phyloP scores from a whole-genome alignment of 495 filamentous ascomycete species.

The Aspergillus haitiensis region DNA sequence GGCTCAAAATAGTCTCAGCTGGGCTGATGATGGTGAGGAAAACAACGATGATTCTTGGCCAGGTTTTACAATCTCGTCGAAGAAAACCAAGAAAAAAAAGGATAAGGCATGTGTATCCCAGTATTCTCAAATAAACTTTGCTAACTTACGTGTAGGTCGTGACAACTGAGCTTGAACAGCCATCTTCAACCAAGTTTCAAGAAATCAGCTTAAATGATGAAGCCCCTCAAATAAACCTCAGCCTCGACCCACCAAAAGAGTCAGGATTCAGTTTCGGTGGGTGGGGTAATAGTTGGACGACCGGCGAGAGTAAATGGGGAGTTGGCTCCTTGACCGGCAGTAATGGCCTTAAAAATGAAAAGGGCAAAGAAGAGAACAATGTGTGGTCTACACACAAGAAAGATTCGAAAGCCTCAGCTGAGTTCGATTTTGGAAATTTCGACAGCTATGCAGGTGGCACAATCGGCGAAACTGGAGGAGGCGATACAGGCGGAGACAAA shows the following conservation, averaged over 20 bases:
- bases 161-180: constrained; percentile 23
- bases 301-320: constrained; percentile 37
- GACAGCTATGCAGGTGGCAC: constrained; percentile 31
- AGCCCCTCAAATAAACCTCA: constrained; percentile 48
- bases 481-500: neutral
- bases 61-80: constrained; percentile 34
- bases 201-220: constrained; percentile 46
- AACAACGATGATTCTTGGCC: constrained; percentile 40
- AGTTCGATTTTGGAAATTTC: constrained; percentile 50
- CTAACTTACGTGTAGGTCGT: constrained; percentile 12
- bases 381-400: constrained; percentile 47
- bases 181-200: constrained; percentile 40
- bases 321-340: constrained; percentile 36
- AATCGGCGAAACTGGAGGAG: constrained; percentile 20
- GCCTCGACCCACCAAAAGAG: constrained; percentile 39
- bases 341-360: constrained; percentile 25
- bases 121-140: neutral
- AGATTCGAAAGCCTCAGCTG: constrained; percentile 38
- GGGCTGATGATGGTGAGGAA: constrained; percentile 43
- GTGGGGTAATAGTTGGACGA: constrained; percentile 47
- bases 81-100: constrained; percentile 54
- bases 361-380: constrained; percentile 38
- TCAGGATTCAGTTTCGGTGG: constrained; percentile 45
- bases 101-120: constrained; percentile 39
- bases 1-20: constrained; percentile 43